A percentile compares a stretch with the other conserved stretches of the same genome.
phyloP scores from a whole-genome alignment of 139 green algal genomes.

The Zygnema cylindricum region DNA sequence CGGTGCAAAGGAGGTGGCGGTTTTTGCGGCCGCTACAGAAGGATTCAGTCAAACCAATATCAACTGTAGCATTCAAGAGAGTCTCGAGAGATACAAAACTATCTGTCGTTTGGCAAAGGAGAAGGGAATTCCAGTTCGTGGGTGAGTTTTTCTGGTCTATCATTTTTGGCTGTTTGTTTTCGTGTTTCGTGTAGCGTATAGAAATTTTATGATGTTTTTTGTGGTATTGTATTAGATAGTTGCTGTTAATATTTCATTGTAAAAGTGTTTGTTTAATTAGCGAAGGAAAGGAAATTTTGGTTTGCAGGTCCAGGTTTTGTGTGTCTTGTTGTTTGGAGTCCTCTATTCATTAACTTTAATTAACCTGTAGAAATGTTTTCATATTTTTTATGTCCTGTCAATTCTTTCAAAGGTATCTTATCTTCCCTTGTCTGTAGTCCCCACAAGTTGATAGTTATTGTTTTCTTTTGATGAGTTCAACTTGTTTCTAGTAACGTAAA shows the following conservation, averaged over 20 bases:
- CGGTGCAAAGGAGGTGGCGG: slow-evolving; percentile 84
- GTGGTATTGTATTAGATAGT: background rate
- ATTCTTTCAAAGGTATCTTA: too few species aligned
- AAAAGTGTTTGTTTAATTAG: too few species aligned
- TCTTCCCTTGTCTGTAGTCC: too few species aligned
- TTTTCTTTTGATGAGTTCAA: background rate
- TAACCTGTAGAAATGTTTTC: too few species aligned
- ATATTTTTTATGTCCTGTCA: too few species aligned
- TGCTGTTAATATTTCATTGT: too few species aligned
- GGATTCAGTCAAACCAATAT: slow-evolving; percentile 86
- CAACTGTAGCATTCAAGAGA: slow-evolving; percentile 83
- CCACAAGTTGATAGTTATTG: too few species aligned
- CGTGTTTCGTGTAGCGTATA: background rate
- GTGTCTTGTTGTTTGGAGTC: too few species aligned
- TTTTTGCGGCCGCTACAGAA: slow-evolving; percentile 68
- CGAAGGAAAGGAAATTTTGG: background rate
- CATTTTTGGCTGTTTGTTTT: slow-evolving; percentile 16
- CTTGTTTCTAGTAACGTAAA: background rate
- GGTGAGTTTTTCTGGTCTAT: slow-evolving; percentile 54
- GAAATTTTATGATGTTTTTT: too few species aligned
- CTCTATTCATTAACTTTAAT: too few species aligned
- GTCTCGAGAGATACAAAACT: slow-evolving; percentile 64
- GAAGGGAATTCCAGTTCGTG: slow-evolving; percentile 70
- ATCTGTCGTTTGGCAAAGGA: slow-evolving; percentile 69
- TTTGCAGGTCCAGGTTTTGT: background rate